These are phyloP conservation scores for Colletotrichum salicis DNA, from an alignment of 2,329 filamentous ascomycete genomes.

Conservation along the genomic window DNA sequence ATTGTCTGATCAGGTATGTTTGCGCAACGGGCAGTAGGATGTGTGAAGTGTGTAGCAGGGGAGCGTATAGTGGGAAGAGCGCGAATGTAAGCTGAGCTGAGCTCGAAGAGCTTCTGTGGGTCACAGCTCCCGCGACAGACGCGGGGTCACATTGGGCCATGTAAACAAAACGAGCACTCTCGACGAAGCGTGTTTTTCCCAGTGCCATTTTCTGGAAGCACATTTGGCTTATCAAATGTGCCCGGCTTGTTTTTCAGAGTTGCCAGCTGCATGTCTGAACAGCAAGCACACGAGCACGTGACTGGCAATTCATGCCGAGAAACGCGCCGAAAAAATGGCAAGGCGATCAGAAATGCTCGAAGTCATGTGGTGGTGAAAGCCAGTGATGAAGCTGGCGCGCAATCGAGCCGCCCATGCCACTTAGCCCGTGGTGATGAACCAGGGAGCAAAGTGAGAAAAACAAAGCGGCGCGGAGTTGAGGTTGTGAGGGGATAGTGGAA, in stretches of 20 bases:
- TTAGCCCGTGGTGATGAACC: background rate
- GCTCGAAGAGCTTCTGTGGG: constrained; percentile 17
- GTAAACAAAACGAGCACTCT: constrained; percentile 8
- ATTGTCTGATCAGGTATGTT: constrained; percentile 5
- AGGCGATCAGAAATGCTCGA: constrained; percentile 16
- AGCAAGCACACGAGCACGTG: background rate
- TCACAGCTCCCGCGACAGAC: constrained; percentile 38
- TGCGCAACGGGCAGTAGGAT: background rate
- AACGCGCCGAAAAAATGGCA: background rate
- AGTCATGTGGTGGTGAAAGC: constrained; percentile 26
- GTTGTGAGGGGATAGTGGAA: background rate
- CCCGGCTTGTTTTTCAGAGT: background rate
- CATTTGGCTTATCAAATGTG: background rate
- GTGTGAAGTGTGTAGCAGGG: background rate
- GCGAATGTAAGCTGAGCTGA: background rate
- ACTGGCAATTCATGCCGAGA: background rate
- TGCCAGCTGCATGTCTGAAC: background rate
- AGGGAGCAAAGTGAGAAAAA: background rate
- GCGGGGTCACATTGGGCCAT: constrained; percentile 24
- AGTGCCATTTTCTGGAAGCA: background rate
- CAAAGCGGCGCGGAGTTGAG: background rate
- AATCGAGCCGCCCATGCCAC: background rate
- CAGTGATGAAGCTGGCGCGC: background rate
- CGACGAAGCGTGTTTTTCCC: background rate
- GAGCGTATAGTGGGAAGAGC: constrained; percentile 1